Conservation (phyloP, 1,284 basidiomycete genomes). For the Irpex sp. region DNA sequence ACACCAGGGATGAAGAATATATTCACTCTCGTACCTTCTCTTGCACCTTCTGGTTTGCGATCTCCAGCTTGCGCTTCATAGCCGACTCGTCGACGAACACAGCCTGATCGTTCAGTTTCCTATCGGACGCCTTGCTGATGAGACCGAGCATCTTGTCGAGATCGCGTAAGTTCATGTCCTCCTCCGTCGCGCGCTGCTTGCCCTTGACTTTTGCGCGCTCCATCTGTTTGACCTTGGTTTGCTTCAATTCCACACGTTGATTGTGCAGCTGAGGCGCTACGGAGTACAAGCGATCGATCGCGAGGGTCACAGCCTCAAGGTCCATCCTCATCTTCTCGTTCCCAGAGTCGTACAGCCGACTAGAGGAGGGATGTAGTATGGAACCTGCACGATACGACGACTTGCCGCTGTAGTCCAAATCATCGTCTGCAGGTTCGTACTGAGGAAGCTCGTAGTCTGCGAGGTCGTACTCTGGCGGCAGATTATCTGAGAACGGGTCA, state of each 20-base stretch:
- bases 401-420: conserved; percentile 25
- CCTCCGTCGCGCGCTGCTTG: conserved; percentile 40
- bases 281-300: conserved; percentile 82
- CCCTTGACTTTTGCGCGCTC: conserved; percentile 49
- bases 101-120: conserved; percentile 64
- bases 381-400: conserved; percentile 6
- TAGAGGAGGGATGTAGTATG: neutral
- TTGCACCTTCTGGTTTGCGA: conserved; percentile 48
- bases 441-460: conserved; percentile 46
- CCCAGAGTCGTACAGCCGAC: conserved; percentile 12
- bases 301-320: conserved; percentile 76
- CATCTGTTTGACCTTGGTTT: conserved; percentile 62
- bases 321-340: conserved; percentile 78
- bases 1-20: neutral
- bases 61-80: conserved; percentile 50
- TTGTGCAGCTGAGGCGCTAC: conserved; percentile 83
- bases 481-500: conserved; percentile 23
- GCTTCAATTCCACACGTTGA: conserved; percentile 81
- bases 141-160: conserved; percentile 70
- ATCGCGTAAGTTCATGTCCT: conserved; percentile 45
- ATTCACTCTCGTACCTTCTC: conserved; percentile 47
- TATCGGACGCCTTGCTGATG: conserved; percentile 67
- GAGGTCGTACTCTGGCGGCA: conserved; percentile 68
- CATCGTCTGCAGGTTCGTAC: conserved; percentile 44
- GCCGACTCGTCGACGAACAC: conserved; percentile 54